A percentile compares a stretch with the other conserved stretches of the same genome.
These are phyloP conservation scores for Paramecium sexaurelia DNA, from an alignment of 73 alveolate genomes.

Conservation along the genomic window DNA sequence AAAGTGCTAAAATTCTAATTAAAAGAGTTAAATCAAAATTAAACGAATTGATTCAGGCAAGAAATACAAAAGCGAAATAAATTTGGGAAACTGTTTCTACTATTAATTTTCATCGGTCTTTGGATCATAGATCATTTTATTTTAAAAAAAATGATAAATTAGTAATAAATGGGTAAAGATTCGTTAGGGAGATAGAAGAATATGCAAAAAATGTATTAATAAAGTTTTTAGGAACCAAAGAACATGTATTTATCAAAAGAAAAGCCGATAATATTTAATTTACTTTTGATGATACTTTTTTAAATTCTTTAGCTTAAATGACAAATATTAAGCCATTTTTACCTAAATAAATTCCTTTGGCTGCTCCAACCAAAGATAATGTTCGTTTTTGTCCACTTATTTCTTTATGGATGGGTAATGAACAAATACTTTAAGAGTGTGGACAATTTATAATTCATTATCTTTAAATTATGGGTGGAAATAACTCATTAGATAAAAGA, in stretches of 20 bases:
- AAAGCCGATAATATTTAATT: neutral
- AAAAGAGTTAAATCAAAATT: slow-evolving; percentile 63
- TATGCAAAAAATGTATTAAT: slow-evolving; percentile 32
- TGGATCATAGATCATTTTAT: slow-evolving; percentile 75
- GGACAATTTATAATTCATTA: slow-evolving; percentile 37
- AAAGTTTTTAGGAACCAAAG: slow-evolving; percentile 11
- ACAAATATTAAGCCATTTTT: slow-evolving; percentile 28
- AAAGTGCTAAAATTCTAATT: slow-evolving; percentile 59
- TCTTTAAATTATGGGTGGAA: slow-evolving; percentile 41
- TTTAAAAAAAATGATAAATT: slow-evolving; percentile 71
- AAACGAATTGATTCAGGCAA: slow-evolving; percentile 49
- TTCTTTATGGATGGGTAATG: slow-evolving; percentile 11
- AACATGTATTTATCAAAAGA: neutral
- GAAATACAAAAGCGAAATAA: slow-evolving; percentile 54
- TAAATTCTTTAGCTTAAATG: slow-evolving; percentile 39
- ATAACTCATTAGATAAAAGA: neutral
- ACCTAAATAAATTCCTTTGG: slow-evolving; percentile 2
- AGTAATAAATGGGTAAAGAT: slow-evolving; percentile 29
- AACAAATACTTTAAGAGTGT: neutral
- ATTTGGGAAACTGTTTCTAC: slow-evolving; percentile 68
- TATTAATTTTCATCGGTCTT: slow-evolving; percentile 68
- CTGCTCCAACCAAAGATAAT: neutral
- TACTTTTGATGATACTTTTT: neutral
- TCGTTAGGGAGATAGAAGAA: slow-evolving; percentile 48
- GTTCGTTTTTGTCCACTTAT: neutral